These are phyloP conservation scores for Eremomyces bilateralis DNA, from an alignment of 495 filamentous ascomycete species.

Conservation along the genomic window DNA sequence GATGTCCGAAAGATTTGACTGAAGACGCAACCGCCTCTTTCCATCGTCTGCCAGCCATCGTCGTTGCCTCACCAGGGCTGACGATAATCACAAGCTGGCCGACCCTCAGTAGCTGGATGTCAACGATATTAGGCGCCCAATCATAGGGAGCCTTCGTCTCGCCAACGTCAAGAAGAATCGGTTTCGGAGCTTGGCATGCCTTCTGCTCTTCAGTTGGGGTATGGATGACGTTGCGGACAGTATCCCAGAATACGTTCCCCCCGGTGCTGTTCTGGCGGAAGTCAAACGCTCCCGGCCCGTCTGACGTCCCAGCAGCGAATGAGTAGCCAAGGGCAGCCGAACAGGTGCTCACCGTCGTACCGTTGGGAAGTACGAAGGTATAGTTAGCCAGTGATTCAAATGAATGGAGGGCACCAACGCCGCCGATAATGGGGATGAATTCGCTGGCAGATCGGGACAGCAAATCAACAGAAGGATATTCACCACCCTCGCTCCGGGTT, in stretches of 20 bases:
- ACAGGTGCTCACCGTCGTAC: constrained; percentile 50
- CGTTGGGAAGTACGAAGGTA: constrained; percentile 54
- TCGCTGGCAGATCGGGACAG: neutral
- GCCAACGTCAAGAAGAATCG: constrained; percentile 77
- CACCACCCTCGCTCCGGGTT: constrained; percentile 1
- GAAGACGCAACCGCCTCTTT: constrained; percentile 45
- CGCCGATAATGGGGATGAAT: constrained; percentile 15
- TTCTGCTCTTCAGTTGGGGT: constrained; percentile 47
- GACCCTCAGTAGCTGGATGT: constrained; percentile 72
- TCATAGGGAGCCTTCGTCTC: constrained; percentile 57
- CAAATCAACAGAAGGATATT: too few species aligned
- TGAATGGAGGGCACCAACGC: constrained; percentile 16
- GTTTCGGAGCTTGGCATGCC: constrained; percentile 64
- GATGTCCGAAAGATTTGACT: constrained; percentile 20
- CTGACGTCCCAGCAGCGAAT: constrained; percentile 86
- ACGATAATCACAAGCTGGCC: constrained; percentile 79
- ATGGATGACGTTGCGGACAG: constrained; percentile 53
- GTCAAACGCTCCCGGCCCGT: constrained; percentile 83
- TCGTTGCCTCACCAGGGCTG: constrained; percentile 77
- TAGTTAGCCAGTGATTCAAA: constrained; percentile 40
- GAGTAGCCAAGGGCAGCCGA: constrained; percentile 84
- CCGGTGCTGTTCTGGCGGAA: constrained; percentile 69
- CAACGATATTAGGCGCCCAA: constrained; percentile 86
- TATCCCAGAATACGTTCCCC: constrained; percentile 63
- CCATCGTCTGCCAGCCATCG: constrained; percentile 90